phyloP scores from a whole-genome alignment of 2,329 filamentous ascomycete species.

The Ilyonectria sp. region DNA sequence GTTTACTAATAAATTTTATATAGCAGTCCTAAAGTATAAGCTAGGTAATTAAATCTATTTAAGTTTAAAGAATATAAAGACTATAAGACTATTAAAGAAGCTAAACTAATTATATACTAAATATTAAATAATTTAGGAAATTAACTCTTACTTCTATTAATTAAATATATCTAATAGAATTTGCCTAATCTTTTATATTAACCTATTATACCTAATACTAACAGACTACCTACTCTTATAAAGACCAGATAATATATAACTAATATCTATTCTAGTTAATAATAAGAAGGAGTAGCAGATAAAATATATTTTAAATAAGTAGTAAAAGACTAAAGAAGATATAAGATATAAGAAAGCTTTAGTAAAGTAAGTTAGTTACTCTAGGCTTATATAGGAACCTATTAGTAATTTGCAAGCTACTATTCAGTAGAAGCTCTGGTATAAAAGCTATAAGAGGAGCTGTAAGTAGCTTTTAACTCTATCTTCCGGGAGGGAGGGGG shows the following conservation, averaged over 20 bases:
- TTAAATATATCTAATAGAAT: slow-evolving; percentile 2
- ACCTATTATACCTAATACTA: neutral
- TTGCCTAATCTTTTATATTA: neutral
- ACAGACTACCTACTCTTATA: neutral
- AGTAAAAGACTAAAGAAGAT: too few species aligned
- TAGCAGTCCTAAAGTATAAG: neutral
- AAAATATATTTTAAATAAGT: too few species aligned
- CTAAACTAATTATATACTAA: slow-evolving; percentile 2
- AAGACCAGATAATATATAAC: neutral
- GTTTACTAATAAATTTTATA: neutral
- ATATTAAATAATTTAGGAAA: neutral
- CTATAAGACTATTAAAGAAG: slow-evolving; percentile 1
- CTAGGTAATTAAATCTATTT: neutral
- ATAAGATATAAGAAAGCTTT: too few species aligned
- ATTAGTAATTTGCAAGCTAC: too few species aligned
- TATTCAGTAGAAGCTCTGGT: too few species aligned
- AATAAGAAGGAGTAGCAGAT: neutral
- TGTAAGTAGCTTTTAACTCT: too few species aligned
- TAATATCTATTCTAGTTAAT: slow-evolving; percentile 3
- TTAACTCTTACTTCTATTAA: slow-evolving; percentile 1
- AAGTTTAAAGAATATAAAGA: neutral
- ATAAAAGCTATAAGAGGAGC: too few species aligned
- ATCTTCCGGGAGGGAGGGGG: too few species aligned
- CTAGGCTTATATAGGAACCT: too few species aligned
- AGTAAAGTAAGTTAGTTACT: too few species aligned